Conservation (phyloP, 331 rosid species). For the Ulmus americana region DNA sequence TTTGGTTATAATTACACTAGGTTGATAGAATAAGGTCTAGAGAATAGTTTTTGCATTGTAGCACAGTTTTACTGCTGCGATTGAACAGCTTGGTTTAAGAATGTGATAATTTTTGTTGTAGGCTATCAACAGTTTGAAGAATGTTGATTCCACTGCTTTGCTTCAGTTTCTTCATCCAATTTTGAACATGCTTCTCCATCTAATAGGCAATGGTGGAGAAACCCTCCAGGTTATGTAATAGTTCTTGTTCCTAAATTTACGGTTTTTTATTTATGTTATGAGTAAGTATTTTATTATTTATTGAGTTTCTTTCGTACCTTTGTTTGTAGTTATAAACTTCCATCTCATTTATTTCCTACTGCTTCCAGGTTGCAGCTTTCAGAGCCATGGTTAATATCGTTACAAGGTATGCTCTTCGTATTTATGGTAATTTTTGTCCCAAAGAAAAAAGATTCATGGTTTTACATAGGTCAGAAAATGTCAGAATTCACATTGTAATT, state of each 20-base stretch:
- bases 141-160: constrained; percentile 96
- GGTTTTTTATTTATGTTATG: not conserved
- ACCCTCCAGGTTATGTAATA: constrained; percentile 76
- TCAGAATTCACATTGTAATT: constrained; percentile 8
- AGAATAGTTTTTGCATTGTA: not conserved
- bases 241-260: not conserved
- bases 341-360: constrained; percentile 24
- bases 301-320: not conserved
- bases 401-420: constrained; percentile 55
- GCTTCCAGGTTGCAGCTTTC: constrained; percentile 93
- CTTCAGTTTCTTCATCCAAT: constrained; percentile 99
- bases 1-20: too few species aligned
- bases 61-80: not conserved
- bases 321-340: constrained; percentile 14
- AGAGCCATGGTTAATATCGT: constrained; percentile 99
- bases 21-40: not conserved
- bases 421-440: not conserved
- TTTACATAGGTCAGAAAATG: constrained; percentile 11
- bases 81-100: constrained; percentile 16
- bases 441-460: not conserved
- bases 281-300: too few species aligned
- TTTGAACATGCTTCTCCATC: constrained; percentile 97
- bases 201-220: constrained; percentile 99
- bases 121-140: constrained; percentile 99
- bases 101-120: constrained; percentile 35